Percentiles rank a stretch among this genome's conserved stretches.
Conservation (phyloP, 2,329 filamentous ascomycete genomes). For the Pseudofabraea citricarpa region DNA sequence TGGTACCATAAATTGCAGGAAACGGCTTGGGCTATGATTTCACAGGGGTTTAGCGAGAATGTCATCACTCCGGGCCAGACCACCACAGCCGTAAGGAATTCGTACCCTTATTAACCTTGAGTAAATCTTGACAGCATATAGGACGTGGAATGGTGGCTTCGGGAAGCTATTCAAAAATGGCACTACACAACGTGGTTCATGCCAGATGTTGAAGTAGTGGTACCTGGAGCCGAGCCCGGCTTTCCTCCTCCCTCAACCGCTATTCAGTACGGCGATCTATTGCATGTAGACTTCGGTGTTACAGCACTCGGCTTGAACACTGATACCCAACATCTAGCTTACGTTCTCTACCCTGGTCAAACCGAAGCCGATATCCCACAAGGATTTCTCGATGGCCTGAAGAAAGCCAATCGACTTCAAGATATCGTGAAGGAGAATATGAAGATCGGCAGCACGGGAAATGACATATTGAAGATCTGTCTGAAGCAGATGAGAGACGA, state of each 20-base stretch:
- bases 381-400: conserved; percentile 37
- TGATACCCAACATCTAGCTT: conserved; percentile 45
- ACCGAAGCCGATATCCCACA: conserved; percentile 36
- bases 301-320: conserved; percentile 43
- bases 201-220: conserved; percentile 39
- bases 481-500: conserved; percentile 36
- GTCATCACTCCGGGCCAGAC: conserved; percentile 38
- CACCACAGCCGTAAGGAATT: conserved; percentile 29
- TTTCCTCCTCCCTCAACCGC: conserved; percentile 13
- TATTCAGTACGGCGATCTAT: conserved; percentile 40
- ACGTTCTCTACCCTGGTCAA: conserved; percentile 40
- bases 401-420: conserved; percentile 41
- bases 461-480: conserved; percentile 36
- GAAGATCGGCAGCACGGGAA: conserved; percentile 38
- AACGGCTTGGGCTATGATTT: conserved; percentile 46
- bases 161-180: conserved; percentile 41
- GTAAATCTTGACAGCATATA: not conserved
- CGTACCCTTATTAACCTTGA: conserved; percentile 4
- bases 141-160: conserved; percentile 48
- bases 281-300: conserved; percentile 46
- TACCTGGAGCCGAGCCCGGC: conserved; percentile 12
- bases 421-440: conserved; percentile 42
- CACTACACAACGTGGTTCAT: conserved; percentile 51
- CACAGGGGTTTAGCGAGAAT: conserved; percentile 38
- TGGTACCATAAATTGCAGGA: conserved; percentile 43